Evolutionary conservation across 202 grass and related monocot genomes (phyloP).

Genomic region (Tripidium arundinaceum): DNA sequence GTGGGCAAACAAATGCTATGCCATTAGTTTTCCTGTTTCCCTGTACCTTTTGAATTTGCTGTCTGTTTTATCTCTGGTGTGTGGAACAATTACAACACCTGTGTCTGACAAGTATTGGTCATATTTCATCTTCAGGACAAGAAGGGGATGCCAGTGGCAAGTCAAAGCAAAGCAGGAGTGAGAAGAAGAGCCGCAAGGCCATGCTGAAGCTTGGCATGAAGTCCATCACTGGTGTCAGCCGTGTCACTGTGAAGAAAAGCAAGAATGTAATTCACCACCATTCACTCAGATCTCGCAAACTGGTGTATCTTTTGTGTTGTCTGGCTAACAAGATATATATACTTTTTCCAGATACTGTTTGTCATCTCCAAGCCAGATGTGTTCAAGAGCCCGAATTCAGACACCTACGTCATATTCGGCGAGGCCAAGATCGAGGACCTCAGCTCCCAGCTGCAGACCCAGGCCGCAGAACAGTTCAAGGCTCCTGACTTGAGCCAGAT

Average conservation of each 20-base stretch:
- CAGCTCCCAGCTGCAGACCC: slow-evolving; percentile 35
- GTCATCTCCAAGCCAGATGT: slow-evolving; percentile 65
- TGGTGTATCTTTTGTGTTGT: not conserved
- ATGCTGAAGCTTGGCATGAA: slow-evolving; percentile 72
- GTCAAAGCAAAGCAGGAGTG: slow-evolving; percentile 58
- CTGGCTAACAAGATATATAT: not conserved
- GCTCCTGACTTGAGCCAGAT: slow-evolving; percentile 29
- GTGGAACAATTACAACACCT: not conserved
- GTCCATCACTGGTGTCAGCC: slow-evolving; percentile 50
- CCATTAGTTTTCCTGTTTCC: not conserved
- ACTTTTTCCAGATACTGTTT: slow-evolving; percentile 38
- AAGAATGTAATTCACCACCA: slow-evolving; percentile 47
- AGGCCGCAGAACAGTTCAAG: slow-evolving; percentile 48
- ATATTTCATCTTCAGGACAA: not conserved
- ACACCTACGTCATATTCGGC: slow-evolving; percentile 57
- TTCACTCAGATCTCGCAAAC: not conserved
- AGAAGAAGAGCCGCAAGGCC: slow-evolving; percentile 63
- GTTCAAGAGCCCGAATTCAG: slow-evolving; percentile 58
- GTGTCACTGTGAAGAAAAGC: slow-evolving; percentile 62
- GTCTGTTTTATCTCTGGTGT: not conserved
- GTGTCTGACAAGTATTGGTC: not conserved
- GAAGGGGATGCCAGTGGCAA: slow-evolving; percentile 40
- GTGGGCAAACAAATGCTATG: not conserved
- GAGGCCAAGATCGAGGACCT: not conserved
- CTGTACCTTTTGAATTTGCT: not conserved